phyloP scores from a whole-genome alignment of 768 basidiomycete genomes.

The Mycena albidolilacea region DNA sequence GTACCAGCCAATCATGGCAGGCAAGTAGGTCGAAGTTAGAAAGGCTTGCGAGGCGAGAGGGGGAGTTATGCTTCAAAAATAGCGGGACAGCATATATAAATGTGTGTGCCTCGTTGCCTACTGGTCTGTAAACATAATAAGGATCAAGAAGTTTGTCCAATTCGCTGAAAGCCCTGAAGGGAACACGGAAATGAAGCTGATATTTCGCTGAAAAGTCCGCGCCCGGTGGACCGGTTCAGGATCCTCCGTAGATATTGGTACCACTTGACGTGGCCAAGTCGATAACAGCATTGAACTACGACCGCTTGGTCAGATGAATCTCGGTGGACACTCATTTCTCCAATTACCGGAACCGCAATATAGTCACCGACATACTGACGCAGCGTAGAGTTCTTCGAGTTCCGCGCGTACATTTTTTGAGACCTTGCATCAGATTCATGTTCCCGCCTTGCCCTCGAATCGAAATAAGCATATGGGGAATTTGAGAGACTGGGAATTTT shows the following conservation, averaged over 20 bases:
- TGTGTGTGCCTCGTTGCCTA: no score
- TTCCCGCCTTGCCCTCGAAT: constrained; percentile 1
- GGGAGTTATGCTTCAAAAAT: no score
- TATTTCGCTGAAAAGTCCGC: background rate
- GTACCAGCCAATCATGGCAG: no score
- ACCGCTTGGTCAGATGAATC: background rate
- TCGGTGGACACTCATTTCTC: background rate
- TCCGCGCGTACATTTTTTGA: constrained; percentile 1
- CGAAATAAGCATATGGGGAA: background rate
- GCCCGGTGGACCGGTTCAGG: constrained; percentile 34
- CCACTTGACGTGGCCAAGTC: constrained; percentile 33
- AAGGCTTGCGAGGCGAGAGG: no score
- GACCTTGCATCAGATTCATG: constrained; percentile 13
- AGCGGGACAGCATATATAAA: no score
- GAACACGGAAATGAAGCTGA: no score
- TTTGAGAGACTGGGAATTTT: background rate
- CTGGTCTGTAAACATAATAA: no score
- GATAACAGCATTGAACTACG: constrained; percentile 37
- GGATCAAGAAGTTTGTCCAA: no score
- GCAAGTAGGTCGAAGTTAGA: no score
- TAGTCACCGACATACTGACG: constrained; percentile 14
- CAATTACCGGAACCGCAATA: background rate
- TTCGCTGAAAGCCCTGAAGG: no score
- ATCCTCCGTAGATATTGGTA: constrained; percentile 30
- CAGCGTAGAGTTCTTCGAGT: background rate